Evolutionary conservation across 352 stramenopile genomes (phyloP), one percentile per base, ranked within the genome.

Genomic region (Globisporangium ultimum): DNA sequence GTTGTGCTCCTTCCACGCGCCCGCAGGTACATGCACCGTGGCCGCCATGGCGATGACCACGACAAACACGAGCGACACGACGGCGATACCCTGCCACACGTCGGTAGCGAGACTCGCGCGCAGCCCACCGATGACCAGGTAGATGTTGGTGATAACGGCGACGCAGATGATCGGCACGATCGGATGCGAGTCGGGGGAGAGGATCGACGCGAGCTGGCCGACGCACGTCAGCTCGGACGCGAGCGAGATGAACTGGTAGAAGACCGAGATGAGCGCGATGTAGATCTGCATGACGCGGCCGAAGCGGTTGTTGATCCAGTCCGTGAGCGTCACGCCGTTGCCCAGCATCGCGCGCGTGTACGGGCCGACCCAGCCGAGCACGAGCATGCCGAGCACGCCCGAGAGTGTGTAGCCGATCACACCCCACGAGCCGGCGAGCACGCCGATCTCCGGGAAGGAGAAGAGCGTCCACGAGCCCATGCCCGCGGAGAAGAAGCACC

Each of bases 191-290:
- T 71, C 64, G 0, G 78, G 78, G 6, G 75, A 80, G 34, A 89
- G 57, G 54, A 84, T 79, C 11, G 47, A 53, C 15, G 75, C 78
- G 28, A 93, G 62, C n/a, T 70, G 28, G 0, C 78, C 83, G 21
- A 89, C 83, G 8, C 57, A 76, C 41, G 83, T 90, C 56, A 88
- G 65, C 63, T 92, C 83, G 6, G 80, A 89, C 6, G 73, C 76
- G 18, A 92, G 62, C 42, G 76, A 92, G 68, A 92, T 88, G 56
- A 92, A 89, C 69, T 93, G 83, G 74, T 87, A 90, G 52, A 93
- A 90, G 40, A 89, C 67, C 17, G 83, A 76, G 48, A 90, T 80
- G 56, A 86, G 64, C 15, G 69, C 67, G 21, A 88, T 67, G 68
- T 89, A 89, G 11, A 80, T 64, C 47, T 92, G 80, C 77, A 88